Evolutionary conservation across 805 yeast genomes (phyloP), one percentile per base, ranked within the genome.

Genomic region (Yarrowia phangngaensis): DNA sequence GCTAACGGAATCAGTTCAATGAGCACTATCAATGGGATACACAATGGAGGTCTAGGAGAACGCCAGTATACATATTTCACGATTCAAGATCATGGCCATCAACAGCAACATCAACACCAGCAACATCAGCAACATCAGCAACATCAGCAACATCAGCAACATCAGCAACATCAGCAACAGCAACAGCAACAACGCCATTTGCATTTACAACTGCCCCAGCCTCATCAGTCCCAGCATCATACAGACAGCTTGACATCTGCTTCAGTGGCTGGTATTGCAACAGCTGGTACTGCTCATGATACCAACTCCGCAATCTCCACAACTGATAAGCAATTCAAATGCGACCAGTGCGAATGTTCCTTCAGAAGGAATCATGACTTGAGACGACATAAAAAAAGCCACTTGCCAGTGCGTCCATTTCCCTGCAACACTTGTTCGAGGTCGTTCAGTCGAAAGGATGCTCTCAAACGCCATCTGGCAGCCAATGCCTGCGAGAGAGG

Each of bases 271-370:
- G n/a, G n/a, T n/a, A n/a, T n/a, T n/a, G n/a, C n/a, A n/a, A n/a
- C n/a, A n/a, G n/a, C n/a, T n/a, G n/a, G n/a, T n/a, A n/a, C 36
- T 9, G 43, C 14, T 6, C 26, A 36, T 17, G 43, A 36, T 11
- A 19, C 16, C 12, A 35, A 36, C 23, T n/a, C n/a, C n/a, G 47
- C 34, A 13, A 20, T 45, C n/a, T 27, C 33, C 15, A 17, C 51
- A 7, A 36, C 20, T 11, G 22, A 23, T 28, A 52, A 54, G 6
- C 20, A 24, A 15, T 33, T 56, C 20, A 54, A 58, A 11, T 45
- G 50, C 16, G 50, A 33, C 40, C 38, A 45, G 40, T 45, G 50
- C 40, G 40, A 31, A 8, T 45, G 38, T 24, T 45, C 40, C 11
- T 45, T 45, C 32, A 20, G 50, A 6, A 38, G 50, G 13, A 45